Evolutionary conservation across 805 yeast genomes (phyloP).

Genomic region (Candida oleophila): DNA sequence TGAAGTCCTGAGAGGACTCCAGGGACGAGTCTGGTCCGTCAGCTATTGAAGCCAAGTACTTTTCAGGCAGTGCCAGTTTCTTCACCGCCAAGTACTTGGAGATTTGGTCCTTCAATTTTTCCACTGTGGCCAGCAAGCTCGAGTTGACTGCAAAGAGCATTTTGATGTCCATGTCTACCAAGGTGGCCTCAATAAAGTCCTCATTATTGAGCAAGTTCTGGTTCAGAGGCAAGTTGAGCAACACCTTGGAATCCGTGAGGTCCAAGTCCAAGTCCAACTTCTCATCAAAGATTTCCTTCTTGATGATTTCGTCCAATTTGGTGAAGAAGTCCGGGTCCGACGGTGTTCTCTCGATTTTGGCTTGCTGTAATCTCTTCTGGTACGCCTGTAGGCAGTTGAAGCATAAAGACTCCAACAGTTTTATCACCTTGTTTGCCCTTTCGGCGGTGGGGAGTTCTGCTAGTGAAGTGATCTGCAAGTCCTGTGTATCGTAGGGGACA

Average conservation of each 20-base stretch:
- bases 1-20: too few relatives aligned
- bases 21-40: background rate
- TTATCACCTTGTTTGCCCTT: constrained; percentile 25
- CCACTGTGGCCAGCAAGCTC: constrained; percentile 27
- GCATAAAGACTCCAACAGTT: constrained; percentile 25
- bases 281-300: constrained; percentile 15
- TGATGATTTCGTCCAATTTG: constrained; percentile 18
- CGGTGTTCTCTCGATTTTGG: constrained; percentile 23
- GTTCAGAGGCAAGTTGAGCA: constrained; percentile 16
- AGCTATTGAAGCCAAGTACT: constrained; percentile 4
- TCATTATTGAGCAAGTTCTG: constrained; percentile 13
- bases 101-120: constrained; percentile 16
- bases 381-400: constrained; percentile 35
- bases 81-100: constrained; percentile 3
- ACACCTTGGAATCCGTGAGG: constrained; percentile 14
- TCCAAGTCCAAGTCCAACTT: constrained; percentile 25
- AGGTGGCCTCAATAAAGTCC: constrained; percentile 22
- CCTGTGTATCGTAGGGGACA: constrained; percentile 43
- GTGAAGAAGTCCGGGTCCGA: constrained; percentile 4
- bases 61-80: constrained; percentile 14
- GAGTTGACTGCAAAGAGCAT: constrained; percentile 25
- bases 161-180: constrained; percentile 41
- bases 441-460: constrained; percentile 26
- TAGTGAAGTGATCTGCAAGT: constrained; percentile 32
- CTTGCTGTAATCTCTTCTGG: constrained; percentile 30